Evolutionary conservation across 495 filamentous ascomycete genomes (phyloP), one percentile per base, ranked within the genome.

Genomic region (Pyrenula massariospora): DNA sequence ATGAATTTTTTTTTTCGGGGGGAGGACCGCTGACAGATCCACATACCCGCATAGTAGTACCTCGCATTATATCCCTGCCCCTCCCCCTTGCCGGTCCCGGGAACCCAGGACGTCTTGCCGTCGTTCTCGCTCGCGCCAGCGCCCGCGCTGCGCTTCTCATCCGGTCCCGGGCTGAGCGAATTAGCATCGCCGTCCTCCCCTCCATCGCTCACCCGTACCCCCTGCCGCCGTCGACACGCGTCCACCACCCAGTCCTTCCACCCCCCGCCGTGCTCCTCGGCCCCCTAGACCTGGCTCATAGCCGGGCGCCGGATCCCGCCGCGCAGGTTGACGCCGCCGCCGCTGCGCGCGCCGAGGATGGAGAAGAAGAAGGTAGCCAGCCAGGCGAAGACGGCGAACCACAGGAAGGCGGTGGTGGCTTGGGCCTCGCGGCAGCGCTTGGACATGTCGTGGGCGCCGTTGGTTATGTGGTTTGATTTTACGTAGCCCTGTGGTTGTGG

Each of bases 341-440:
- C 59, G 1, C 61, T 62, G 21, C 70, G 71, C 50, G 70, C 62
- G 56, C 64, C 58, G 22, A 87, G 59, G 63, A 73, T 57, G 0
- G 77, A 80, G 47, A 86, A 62, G 50, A 80, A 60, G 20, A 79
- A 58, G 1, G 81, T 81, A 19, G 67, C 79, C 56, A 73, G 70
- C 64, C 75, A 89, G 0, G 80, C 65, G 20, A 74, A 79, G 73
- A 84, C 87, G 54, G 73, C 79, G 69, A 89, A 87, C 82, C 82
- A 89, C 58, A 87, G 74, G 75, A 89, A 89, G 0, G 85, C 84
- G 31, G 68, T 74, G 2, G 77, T 71, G 3, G 85, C 85, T 70
- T 88, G 84, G 10, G 83, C 80, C 65, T 89, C 84, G 48, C 73
- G 82, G 68, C 85, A 89, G 60, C 83, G 77, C 69, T 83, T 82